Evolutionary conservation across 2,329 filamentous ascomycete species (phyloP).

Genomic region (Gnomoniopsis smithogilvyi): DNA sequence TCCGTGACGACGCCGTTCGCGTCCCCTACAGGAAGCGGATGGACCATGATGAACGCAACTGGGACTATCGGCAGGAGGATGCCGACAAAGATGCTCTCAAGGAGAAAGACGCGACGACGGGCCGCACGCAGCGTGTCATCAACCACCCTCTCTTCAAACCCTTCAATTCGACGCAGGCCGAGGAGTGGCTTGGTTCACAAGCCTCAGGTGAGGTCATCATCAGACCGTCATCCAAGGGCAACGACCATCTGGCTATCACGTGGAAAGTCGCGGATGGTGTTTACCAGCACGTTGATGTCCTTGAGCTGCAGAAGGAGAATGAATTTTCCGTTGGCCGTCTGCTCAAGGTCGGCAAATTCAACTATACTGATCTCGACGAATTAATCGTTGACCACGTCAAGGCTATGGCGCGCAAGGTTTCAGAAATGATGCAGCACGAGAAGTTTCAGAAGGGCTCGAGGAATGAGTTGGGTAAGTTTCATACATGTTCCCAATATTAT

Average conservation of each 20-base stretch:
- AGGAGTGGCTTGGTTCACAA: constrained; percentile 88
- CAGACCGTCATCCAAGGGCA: constrained; percentile 89
- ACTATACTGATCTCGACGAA: constrained; percentile 94
- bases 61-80: constrained; percentile 81
- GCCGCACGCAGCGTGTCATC: constrained; percentile 88
- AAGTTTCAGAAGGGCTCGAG: constrained; percentile 85
- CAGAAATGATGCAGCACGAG: constrained; percentile 91
- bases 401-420: constrained; percentile 96
- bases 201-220: constrained; percentile 89
- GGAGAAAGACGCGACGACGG: constrained; percentile 82
- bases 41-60: constrained; percentile 75
- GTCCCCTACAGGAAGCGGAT: constrained; percentile 66
- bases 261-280: constrained; percentile 97
- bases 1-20: constrained; percentile 77
- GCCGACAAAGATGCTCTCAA: constrained; percentile 78
- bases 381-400: constrained; percentile 96
- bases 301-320: constrained; percentile 95
- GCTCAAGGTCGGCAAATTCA: constrained; percentile 84
- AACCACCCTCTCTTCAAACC: constrained; percentile 96
- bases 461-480: constrained; percentile 74
- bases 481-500: not conserved
- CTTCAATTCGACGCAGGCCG: constrained; percentile 88
- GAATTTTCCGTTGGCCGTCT: constrained; percentile 90
- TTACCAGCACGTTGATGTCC: constrained; percentile 97
- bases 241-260: constrained; percentile 91